Base-by-base conservation (phyloP, 441 rosid species). In the Flueggea neowawraea region DNA sequence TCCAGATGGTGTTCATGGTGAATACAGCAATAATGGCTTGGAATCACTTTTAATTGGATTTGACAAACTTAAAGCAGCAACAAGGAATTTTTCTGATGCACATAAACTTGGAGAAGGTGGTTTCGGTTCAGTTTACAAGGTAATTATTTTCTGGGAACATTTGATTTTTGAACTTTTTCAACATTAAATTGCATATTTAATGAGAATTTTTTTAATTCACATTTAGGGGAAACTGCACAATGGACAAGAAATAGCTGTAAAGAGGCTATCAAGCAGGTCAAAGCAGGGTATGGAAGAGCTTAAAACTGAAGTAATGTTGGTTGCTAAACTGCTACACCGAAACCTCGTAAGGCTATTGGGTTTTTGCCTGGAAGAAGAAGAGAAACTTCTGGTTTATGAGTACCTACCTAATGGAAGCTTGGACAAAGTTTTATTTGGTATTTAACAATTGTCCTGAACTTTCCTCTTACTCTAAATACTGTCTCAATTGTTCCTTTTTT, bases 81-180 rank as follows among this genome's bases (percentile, higher is more conserved):
- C 77, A 7, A n/a, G 66, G 13, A 61, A 69, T 50, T 75, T 78
- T 53, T 71, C 70, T 15, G 69, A 64, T 14, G 63, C 22, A 47
- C 10, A 70, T 31, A 75, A 78, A 60, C 80, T 75, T 52, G 82
- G 82, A 67, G 55, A 75, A 60, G 75, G 78, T n/a, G 76, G 77
- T 48, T 75, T 75, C 6, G 80, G 78, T 58, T 74, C 76, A 4
- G 75, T 79, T 68, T 73, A 69, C 63, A 72, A 67, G 77, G 82
- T 72, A 62, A 10, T 44, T 6, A 12, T 14, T 61, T 54, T 7
- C 28, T 60, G 6, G 16, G 7, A 12, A 10, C 45, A 43, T 11
- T 6, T 43, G 45, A 11, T 6, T 43, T 11, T 6, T 43, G 32
- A 41, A 4, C 28, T 6, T 45, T 22, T 59, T 31, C 22, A n/a